Evolutionary conservation across 106 monocot genomes (phyloP), one percentile per base, ranked within the genome.

Genomic region (Gastrodia elata): DNA sequence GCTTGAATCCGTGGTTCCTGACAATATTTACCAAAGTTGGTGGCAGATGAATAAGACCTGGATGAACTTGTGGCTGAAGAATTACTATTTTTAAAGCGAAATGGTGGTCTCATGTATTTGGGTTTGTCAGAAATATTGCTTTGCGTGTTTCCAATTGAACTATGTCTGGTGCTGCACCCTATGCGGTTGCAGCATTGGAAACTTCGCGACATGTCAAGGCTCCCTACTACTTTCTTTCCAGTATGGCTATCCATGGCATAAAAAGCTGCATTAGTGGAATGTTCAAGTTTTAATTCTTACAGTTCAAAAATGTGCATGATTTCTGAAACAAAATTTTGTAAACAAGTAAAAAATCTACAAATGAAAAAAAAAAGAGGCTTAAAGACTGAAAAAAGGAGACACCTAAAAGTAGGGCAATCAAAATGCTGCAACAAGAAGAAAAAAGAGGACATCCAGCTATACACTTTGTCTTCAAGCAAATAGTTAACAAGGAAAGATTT

Each of bases 211-310:
- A 83, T 77, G 26, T 59, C 24, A 70, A 59, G 3, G 16, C 70
- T 73, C 26, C 73, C 28, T 18, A n/a, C 28, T 43, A 78, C 40
- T 72, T 35, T 77, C 39, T 83, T 83, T 27, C 61, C 39, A 37
- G 59, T 35, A 75, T 76, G 55, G 65, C 71, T 82, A 76, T 82
- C 87, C 87, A 88, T 88, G 65, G 43, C 26, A 59, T 64, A 30
- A 38, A 22, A 37, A 67, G 67, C 35, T 67, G 34, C 3, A 27
- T 34, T 37, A 36, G 36, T 16, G 18, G 35, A 36, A 67, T 20
- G n/a, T 4, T 67, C 38, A 67, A 67, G 67, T 61, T 38, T n/a
- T 27, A 38, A 32, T 28, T 32, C 26, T 28, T 28, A 61, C 3
- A 2, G 61, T 28, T 61, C 57, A 5, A n/a, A 10, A 27, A 67